These are phyloP conservation scores for Dothideomycetes sp. DNA, from an alignment of 2,329 filamentous ascomycete genomes.

Conservation along the genomic window DNA sequence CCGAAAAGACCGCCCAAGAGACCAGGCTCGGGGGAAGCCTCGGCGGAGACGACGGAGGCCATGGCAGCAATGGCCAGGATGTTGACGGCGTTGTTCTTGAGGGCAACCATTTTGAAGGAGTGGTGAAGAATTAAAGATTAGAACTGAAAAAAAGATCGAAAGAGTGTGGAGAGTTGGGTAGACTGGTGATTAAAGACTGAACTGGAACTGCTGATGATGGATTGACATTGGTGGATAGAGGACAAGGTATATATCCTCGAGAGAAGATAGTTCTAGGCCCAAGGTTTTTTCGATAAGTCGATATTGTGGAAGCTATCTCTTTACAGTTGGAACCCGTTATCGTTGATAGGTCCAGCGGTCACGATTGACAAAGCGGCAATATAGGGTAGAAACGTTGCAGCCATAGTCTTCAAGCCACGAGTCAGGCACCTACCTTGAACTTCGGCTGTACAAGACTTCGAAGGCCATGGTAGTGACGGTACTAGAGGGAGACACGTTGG, in stretches of 20 bases:
- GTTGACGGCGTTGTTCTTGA: background rate
- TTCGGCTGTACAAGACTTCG: too few species aligned
- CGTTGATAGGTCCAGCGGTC: constrained; percentile 7
- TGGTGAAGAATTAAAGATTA: background rate
- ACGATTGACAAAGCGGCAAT: background rate
- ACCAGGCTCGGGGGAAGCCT: background rate
- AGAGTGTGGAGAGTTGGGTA: background rate
- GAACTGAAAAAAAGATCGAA: background rate
- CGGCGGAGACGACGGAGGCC: background rate
- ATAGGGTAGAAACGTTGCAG: background rate
- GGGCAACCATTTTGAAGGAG: constrained; percentile 3
- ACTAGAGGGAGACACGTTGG: too few species aligned
- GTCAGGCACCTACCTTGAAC: too few species aligned
- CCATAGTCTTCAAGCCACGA: too few species aligned
- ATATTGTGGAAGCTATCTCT: constrained; percentile 6
- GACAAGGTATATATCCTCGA: background rate
- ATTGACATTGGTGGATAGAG: background rate
- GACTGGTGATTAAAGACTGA: background rate
- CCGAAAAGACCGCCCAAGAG: too few species aligned
- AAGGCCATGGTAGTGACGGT: too few species aligned
- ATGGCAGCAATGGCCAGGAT: constrained; percentile 3
- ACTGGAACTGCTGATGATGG: background rate
- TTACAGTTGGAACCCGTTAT: background rate
- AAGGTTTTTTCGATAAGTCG: background rate
- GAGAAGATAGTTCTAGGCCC: background rate